These are phyloP conservation scores for Botrytis pseudocinerea DNA, from an alignment of 2,329 filamentous ascomycete genomes.

Conservation along the genomic window DNA sequence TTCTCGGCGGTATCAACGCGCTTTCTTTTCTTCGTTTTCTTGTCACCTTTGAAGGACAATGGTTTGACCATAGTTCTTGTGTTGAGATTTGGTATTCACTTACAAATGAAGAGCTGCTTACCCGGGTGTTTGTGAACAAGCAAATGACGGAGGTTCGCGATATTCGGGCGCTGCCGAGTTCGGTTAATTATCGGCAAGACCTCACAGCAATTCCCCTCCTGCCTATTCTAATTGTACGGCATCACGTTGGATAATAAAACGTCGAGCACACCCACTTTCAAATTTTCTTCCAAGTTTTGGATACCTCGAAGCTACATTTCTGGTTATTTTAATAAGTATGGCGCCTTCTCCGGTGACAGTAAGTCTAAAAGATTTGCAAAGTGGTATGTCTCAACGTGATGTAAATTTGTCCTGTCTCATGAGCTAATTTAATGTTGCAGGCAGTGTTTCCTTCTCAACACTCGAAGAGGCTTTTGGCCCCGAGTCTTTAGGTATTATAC, in stretches of 20 bases:
- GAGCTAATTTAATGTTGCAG: constrained; percentile 45
- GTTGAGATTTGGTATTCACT: constrained; percentile 5
- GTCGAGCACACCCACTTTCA: neutral
- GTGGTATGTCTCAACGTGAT: constrained; percentile 47
- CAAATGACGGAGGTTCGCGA: constrained; percentile 14
- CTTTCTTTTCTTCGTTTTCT: constrained; percentile 91
- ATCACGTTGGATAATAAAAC: neutral
- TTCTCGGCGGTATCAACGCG: constrained; percentile 54
- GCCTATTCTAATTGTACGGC: neutral
- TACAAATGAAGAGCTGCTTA: constrained; percentile 9
- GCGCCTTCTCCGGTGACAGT: constrained; percentile 48
- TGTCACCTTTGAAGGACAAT: constrained; percentile 95
- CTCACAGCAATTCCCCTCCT: neutral
- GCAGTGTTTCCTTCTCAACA: constrained; percentile 65
- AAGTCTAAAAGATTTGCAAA: constrained; percentile 60
- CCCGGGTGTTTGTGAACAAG: constrained; percentile 9
- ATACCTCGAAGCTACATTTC: neutral
- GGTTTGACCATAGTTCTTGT: constrained; percentile 74
- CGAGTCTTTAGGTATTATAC: constrained; percentile 83
- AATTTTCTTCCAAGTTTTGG: neutral
- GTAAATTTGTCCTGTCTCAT: neutral
- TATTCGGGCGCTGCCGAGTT: constrained; percentile 14
- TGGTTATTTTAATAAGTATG: constrained; percentile 27
- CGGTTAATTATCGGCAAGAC: constrained; percentile 15
- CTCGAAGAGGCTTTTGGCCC: constrained; percentile 85